Evolutionary conservation across 2,329 filamentous ascomycete genomes (phyloP), one percentile per base, ranked within the genome.

Genomic region (Xenoacremonium recifei): DNA sequence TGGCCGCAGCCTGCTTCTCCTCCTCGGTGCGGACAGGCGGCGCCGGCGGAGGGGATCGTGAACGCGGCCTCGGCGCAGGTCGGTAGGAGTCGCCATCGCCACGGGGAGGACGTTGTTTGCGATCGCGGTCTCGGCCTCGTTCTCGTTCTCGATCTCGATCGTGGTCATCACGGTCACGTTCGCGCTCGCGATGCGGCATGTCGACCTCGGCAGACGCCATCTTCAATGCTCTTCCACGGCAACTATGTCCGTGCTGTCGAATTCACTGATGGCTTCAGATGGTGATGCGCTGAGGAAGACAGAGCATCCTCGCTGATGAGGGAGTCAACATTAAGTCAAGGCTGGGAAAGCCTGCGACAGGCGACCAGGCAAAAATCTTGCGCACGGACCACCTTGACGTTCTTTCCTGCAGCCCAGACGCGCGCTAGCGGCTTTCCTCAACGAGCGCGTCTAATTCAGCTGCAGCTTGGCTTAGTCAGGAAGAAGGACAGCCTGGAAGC

Each of bases 1-100:
- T 95, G 32, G 89, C 88, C 30, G 84, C 84, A 18, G 84, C 88
- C 68, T 92, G 89, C 68, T 95, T 95, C 67, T 91, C 84, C 64
- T 89, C 89, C 57, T 87, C 89, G 35, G 79, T 82, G 48, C 72
- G 75, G 39, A 66, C 65, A 4, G 71, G 69, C 10, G 64, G 65
- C 19, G 32, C 41, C 13, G 47, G 40, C 7, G 68, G 66, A 29
- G 65, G 62, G 44, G 59, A 59, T 42, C 60, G 65, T 47, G 57
- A 60, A 42, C 61, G 61, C n/a, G n/a, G n/a, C n/a, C n/a, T n/a
- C n/a, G n/a, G n/a, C 25, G 59, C 55, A 18, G 73, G 73, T 32
- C 73, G 69, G 49, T 79, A 79, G 38, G 66, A 75, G 58, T 79
- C 76, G 53, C 65, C 72, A 62, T 74, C 71, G 56, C 71, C 71